A percentile compares a stretch with the other conserved stretches of the same genome.
These are phyloP conservation scores for Camellia japonica DNA, from an alignment of 148 eudicot genomes.

Conservation along the genomic window DNA sequence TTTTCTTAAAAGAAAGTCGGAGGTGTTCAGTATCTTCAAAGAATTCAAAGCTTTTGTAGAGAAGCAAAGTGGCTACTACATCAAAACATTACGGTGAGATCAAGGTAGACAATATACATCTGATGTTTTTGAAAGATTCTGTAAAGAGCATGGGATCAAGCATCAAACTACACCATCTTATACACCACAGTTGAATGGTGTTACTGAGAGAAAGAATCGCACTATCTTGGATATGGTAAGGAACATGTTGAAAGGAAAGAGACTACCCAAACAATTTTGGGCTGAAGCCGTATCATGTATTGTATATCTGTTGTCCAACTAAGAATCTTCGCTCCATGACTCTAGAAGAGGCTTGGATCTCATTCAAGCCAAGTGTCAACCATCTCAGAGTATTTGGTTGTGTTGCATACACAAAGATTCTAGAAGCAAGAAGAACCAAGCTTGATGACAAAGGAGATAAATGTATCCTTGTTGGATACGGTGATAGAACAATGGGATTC, in stretches of 20 bases:
- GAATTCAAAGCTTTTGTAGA: no score
- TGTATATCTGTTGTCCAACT: not conserved
- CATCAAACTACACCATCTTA: not conserved
- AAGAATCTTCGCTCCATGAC: not conserved
- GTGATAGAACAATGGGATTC: no score
- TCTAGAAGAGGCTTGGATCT: not conserved
- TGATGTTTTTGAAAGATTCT: not conserved
- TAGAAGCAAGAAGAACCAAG: no score
- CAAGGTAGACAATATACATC: not conserved
- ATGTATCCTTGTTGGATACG: no score
- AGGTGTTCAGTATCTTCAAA: not conserved
- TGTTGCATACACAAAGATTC: no score
- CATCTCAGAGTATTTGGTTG: no score
- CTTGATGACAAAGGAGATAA: no score
- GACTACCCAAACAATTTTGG: not conserved
- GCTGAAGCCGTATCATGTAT: not conserved
- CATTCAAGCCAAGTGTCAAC: not conserved
- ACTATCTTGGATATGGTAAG: not conserved
- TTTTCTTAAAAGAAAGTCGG: not conserved
- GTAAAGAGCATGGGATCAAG: not conserved
- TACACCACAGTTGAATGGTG: not conserved
- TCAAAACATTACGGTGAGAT: no score
- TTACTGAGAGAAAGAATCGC: not conserved
- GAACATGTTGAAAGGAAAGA: not conserved
- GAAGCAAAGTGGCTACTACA: no score